Base-by-base conservation (phyloP, 805 yeast species). In the Cyberlindnera subsufficiens region DNA sequence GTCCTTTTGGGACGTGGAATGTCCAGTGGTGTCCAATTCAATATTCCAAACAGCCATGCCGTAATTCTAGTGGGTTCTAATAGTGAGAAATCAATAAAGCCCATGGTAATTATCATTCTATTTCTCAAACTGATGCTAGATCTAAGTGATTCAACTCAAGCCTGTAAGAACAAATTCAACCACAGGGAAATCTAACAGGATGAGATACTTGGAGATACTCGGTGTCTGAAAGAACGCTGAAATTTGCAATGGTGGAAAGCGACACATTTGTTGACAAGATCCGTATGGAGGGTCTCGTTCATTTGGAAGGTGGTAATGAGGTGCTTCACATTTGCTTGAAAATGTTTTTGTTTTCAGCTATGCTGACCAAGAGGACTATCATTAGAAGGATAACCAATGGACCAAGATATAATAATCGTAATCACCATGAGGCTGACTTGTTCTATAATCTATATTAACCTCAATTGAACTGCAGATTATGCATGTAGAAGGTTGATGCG, bases 11-110 rank as follows among this genome's bases (percentile, higher is more conserved):
- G 69, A 42, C 65, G 65, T 47, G 64, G 76, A 0, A 49, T 58
- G 20, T 66, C 67, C 32, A 78, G 72, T 54, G 77, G 77, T 33
- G 70, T 69, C 40, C 59, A 65, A 32, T 74, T 69, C 2, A 72
- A 69, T 51, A 56, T 71, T 36, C 77, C 77, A 16, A 60, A 63
- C 38, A 61, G 61, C 35, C 65, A 61, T 46, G 52, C 65, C 4
- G 58, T 55, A 5, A 61, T 68, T 11, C 56, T 74, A 39, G 47
- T 55, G 7, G 54, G 59, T 17, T 74, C 68, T 52, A 72, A 73
- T 46, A 56, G 56, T 13, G 32, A 44, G 51, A 64, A 36, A 50
- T 59, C 53, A 19, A 53, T 52, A 34, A 60, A 35, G 19, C 42
- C 49, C 17, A 42, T 42, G 39, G 49, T 30, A 46, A 51, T 41